Evolutionary conservation across 2,329 filamentous ascomycete species (phyloP).

Genomic region (Phyllosticta capitalensis): DNA sequence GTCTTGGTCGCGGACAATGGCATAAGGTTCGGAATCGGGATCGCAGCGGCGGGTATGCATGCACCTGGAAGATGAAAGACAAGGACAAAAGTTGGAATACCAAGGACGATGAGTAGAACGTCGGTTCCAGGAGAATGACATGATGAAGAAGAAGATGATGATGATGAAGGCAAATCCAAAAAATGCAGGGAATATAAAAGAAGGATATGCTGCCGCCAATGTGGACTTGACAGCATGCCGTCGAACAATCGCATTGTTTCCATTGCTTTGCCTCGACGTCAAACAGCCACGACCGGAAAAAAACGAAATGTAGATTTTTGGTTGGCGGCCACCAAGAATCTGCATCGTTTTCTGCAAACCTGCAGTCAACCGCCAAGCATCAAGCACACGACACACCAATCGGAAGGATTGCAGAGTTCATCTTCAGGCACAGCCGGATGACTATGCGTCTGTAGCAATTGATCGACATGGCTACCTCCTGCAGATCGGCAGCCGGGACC

Average conservation of each 20-base stretch:
- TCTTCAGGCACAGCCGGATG: neutral
- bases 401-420: neutral
- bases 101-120: neutral
- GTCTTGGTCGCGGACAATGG: neutral
- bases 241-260: neutral
- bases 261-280: neutral
- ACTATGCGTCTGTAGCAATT: neutral
- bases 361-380: neutral
- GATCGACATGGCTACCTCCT: neutral
- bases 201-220: neutral
- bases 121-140: neutral
- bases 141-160: neutral
- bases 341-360: neutral
- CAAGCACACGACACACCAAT: neutral
- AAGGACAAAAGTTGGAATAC: neutral
- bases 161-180: neutral
- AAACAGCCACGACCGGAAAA: neutral
- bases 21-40: neutral
- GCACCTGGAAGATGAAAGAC: neutral
- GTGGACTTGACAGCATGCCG: neutral
- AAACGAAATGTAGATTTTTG: neutral
- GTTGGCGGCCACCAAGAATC: neutral
- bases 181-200: too few species aligned
- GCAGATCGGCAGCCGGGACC: neutral
- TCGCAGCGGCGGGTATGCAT: neutral